A percentile compares a stretch with the other conserved stretches of the same genome.
Evolutionary conservation across 2,329 filamentous ascomycete species (phyloP).

Genomic region (Pseudogymnoascus sp.): DNA sequence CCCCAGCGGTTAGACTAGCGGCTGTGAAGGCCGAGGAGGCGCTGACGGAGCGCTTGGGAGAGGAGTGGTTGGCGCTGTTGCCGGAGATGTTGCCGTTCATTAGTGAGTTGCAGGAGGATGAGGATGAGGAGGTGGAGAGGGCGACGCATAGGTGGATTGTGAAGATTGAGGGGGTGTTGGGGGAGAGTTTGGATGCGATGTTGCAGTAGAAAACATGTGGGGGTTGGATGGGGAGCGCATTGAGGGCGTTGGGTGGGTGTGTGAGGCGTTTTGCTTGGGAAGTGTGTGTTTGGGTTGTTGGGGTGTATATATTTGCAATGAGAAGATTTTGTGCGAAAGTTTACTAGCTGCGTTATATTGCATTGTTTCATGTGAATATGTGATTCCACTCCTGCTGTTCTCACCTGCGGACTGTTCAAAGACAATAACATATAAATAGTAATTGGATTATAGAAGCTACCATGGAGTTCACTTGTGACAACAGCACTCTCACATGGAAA

Average conservation of each 20-base stretch:
- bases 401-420: not conserved
- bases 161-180: constrained; percentile 79
- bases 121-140: constrained; percentile 85
- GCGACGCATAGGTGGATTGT: constrained; percentile 87
- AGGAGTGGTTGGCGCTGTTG: constrained; percentile 86
- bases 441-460: not conserved
- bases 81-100: constrained; percentile 97
- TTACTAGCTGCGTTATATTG: not conserved
- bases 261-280: not conserved
- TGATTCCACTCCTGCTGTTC: not conserved
- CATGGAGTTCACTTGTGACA: no score
- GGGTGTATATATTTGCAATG: constrained; percentile 5
- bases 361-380: not conserved
- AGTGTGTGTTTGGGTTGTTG: not conserved
- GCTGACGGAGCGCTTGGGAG: constrained; percentile 71
- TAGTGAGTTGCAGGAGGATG: constrained; percentile 91
- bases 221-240: not conserved
- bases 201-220: constrained; percentile 52
- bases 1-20: constrained; percentile 64
- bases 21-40: constrained; percentile 75
- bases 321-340: not conserved
- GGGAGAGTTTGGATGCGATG: constrained; percentile 89
- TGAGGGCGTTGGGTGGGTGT: constrained; percentile 2
- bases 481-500: no score
- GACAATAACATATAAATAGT: not conserved